phyloP scores from a whole-genome alignment of 2,329 filamentous ascomycete genomes.

The Rosellinia necatrix region DNA sequence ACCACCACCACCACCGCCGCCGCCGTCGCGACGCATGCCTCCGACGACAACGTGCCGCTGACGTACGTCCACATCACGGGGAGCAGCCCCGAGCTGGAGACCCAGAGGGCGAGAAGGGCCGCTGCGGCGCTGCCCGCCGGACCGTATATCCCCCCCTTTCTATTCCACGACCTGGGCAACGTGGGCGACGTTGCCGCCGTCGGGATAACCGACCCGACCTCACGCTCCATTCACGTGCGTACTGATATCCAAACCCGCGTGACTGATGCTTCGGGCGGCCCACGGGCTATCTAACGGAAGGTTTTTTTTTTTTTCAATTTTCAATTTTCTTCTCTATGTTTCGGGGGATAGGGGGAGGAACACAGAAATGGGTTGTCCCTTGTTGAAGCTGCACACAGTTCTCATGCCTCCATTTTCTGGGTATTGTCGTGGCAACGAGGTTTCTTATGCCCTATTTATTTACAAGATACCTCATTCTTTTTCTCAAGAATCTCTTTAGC shows the following conservation, averaged over 20 bases:
- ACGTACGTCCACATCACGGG: slow-evolving; percentile 1
- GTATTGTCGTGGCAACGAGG: too few species aligned
- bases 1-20: not conserved
- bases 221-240: slow-evolving; percentile 5
- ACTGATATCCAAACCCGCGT: slow-evolving; percentile 10
- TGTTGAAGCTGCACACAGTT: too few species aligned
- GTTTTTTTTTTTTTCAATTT: too few species aligned
- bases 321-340: too few species aligned
- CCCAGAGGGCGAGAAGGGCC: not conserved
- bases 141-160: not conserved
- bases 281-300: too few species aligned
- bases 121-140: not conserved
- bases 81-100: not conserved
- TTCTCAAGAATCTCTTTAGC: too few species aligned
- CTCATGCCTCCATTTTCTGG: too few species aligned
- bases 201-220: not conserved
- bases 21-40: not conserved
- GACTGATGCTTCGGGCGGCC: not conserved
- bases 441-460: too few species aligned
- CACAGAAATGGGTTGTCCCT: too few species aligned
- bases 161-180: not conserved
- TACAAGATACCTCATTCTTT: too few species aligned
- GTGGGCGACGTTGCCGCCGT: too few species aligned
- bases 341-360: too few species aligned
- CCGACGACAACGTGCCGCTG: not conserved